Evolutionary conservation across 345 rosid species (phyloP), one percentile per base, ranked within the genome.

Genomic region (Aegle marmelos): DNA sequence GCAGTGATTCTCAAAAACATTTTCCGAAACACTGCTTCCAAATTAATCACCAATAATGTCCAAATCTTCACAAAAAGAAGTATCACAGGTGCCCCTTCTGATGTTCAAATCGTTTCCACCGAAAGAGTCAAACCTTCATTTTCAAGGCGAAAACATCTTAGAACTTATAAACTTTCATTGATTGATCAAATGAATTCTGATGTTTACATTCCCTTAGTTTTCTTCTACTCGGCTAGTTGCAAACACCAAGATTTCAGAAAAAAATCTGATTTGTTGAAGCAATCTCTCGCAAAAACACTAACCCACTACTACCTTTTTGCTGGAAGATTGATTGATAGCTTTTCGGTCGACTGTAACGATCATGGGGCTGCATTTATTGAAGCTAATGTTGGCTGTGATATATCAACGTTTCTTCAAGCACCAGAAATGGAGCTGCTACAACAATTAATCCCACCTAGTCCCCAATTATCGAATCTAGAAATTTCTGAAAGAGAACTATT

Each of bases 271-370:
- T 3, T 21, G 2, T 65, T 82, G 28, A 82, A 84, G 70, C 45
- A 72, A 27, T 86, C 84, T 19, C 34, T 83, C n/a, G 77, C 83
- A 0, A 30, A 73, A 53, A 69, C 77, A 3, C 31, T 75, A 24
- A 60, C 82, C 24, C 60, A 66, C 11, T 77, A 76, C 78, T 86
- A 78, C 48, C 82, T 70, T 2, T 76, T 81, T 27, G 87, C 81
- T 0, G 82, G 85, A 53, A 45, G 69, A 48, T 33, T 82, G 5
- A 70, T 72, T 21, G 79, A 75, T 17, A 37, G 71, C 30, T 27
- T 8, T 9, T 70, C 63, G n/a, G 30, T 84, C 4, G 28, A 13
- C 10, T 61, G 84, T 24, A 72, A 45, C 13, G 50, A 45, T 45
- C 17, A 4, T 11, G 50, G 50, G 50, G 50, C 50, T 45, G 17